Base-by-base conservation (phyloP, 768 basidiomycete genomes). In the Tricholoma saponaceum region DNA sequence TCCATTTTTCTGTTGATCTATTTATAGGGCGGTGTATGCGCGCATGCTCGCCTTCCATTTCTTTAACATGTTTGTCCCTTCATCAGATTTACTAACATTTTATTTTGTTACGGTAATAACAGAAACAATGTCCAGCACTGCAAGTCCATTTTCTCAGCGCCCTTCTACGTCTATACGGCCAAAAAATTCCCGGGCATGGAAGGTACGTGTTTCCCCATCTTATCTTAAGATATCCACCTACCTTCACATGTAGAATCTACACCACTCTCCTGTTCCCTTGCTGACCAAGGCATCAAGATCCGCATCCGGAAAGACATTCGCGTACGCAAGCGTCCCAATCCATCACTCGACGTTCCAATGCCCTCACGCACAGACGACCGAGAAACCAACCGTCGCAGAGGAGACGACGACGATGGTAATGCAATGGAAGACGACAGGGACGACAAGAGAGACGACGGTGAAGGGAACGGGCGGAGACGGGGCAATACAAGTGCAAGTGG, bases 111-210 rank as follows among this genome's bases (percentile, higher is more conserved):
- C 6, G 10, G 25, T 13, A 16, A 25, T 8, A 30, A 49, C 70
- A 92, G 90, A 13, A 86, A 87, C 64, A 89, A 87, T 58, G 92
- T 96, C 35, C 87, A 86, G 41, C 93, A 95, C 68, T 95, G 94
- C 76, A 92, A 91, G 66, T 89, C 88, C 0, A 92, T 94, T 57
- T 90, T 87, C 71, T 94, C 92, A 0, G 83, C 86, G 1, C 84
- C 90, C 0, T 98, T 98, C 72, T 93, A 95, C 60, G 95, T 97
- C 10, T 97, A 94, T 70, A 94, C 94, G 0, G 92, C 93, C 14
- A 97, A 97, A 80, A 94, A 95, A 72, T 97, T 96, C 68, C 94
- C 95, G 0, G 94, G 95, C 23, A 95, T 95, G 91, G 91, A 93
- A 79, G 88, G 93, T 91, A 62, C 23, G 84, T 72, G 28, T 0